phyloP scores from a whole-genome alignment of 1,284 basidiomycete species.

The Coriolopsis trogii region DNA sequence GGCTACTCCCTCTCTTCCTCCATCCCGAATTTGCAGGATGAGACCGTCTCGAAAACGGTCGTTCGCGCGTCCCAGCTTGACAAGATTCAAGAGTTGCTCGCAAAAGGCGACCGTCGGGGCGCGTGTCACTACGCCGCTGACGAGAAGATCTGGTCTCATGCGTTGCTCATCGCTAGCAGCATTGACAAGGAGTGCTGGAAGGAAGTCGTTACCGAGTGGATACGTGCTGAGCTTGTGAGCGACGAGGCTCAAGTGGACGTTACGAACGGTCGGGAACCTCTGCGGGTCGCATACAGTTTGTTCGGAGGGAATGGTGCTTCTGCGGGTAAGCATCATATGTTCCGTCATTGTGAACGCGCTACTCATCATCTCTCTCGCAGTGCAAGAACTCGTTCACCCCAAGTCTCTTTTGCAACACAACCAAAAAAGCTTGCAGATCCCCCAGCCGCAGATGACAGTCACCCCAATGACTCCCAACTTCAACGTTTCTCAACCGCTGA shows the following conservation, averaged over 20 bases:
- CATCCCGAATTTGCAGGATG: slow-evolving; percentile 23
- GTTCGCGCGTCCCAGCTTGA: slow-evolving; percentile 68
- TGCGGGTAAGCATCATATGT: slow-evolving; percentile 55
- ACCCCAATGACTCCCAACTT: slow-evolving; percentile 74
- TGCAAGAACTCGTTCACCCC: slow-evolving; percentile 76
- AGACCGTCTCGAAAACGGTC: slow-evolving; percentile 27
- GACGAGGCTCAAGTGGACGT: slow-evolving; percentile 28
- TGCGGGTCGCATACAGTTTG: slow-evolving; percentile 85
- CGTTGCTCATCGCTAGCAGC: slow-evolving; percentile 92
- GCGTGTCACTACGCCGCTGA: slow-evolving; percentile 91
- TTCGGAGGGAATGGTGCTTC: slow-evolving; percentile 83
- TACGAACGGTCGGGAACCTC: slow-evolving; percentile 63
- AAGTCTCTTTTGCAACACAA: slow-evolving; percentile 48
- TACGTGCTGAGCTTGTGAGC: slow-evolving; percentile 75
- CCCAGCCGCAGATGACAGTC: slow-evolving; percentile 42
- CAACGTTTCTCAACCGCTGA: slow-evolving; percentile 42
- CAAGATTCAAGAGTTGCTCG: slow-evolving; percentile 77
- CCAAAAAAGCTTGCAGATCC: slow-evolving; percentile 40
- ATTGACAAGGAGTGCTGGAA: slow-evolving; percentile 95
- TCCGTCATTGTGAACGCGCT: background rate
- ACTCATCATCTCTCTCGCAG: slow-evolving; percentile 40
- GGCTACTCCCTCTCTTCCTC: slow-evolving; percentile 25
- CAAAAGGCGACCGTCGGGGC: slow-evolving; percentile 83
- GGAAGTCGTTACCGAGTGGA: slow-evolving; percentile 87
- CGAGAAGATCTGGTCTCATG: slow-evolving; percentile 93